These are phyloP conservation scores for Cladosporium sp. DNA, from an alignment of 2,329 filamentous ascomycete genomes.

Conservation along the genomic window DNA sequence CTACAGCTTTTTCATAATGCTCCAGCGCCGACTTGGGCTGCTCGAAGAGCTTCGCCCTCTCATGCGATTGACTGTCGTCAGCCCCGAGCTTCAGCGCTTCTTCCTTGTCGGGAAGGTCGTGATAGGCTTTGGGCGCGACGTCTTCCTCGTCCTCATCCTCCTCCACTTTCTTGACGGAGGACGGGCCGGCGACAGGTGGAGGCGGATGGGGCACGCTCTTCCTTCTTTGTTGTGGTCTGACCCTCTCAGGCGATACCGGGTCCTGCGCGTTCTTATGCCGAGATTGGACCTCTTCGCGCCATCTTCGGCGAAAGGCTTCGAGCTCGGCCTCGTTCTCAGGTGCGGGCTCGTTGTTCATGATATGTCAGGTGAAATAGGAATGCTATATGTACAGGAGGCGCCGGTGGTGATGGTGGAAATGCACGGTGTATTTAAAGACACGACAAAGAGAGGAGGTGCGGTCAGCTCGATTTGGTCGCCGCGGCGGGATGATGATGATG, in stretches of 20 bases:
- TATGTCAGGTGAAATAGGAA: neutral
- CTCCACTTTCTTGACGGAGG: slow-evolving; percentile 22
- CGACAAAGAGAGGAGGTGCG: neutral
- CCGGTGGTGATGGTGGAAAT: too few relatives aligned
- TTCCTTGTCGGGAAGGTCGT: slow-evolving; percentile 42
- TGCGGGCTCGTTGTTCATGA: slow-evolving; percentile 5
- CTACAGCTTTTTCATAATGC: slow-evolving; percentile 86
- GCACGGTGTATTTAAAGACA: neutral
- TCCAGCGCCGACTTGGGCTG: slow-evolving; percentile 75
- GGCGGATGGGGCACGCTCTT: slow-evolving; percentile 2
- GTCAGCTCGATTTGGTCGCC: too few relatives aligned
- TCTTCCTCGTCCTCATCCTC: slow-evolving; percentile 34
- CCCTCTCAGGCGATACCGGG: neutral
- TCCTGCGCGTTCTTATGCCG: slow-evolving; percentile 34
- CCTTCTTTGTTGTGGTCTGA: neutral
- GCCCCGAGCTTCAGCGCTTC: slow-evolving; percentile 36
- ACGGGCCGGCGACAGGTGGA: slow-evolving; percentile 14
- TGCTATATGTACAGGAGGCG: neutral
- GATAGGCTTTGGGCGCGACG: slow-evolving; percentile 33
- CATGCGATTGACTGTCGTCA: slow-evolving; percentile 34
- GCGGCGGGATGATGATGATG: too few relatives aligned
- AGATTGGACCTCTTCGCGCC: slow-evolving; percentile 70
- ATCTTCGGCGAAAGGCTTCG: slow-evolving; percentile 77
- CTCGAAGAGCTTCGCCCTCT: slow-evolving; percentile 25
- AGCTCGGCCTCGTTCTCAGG: slow-evolving; percentile 56